These are phyloP conservation scores for Aulographum hederae DNA, from an alignment of 2,329 filamentous ascomycete species.

Conservation along the genomic window DNA sequence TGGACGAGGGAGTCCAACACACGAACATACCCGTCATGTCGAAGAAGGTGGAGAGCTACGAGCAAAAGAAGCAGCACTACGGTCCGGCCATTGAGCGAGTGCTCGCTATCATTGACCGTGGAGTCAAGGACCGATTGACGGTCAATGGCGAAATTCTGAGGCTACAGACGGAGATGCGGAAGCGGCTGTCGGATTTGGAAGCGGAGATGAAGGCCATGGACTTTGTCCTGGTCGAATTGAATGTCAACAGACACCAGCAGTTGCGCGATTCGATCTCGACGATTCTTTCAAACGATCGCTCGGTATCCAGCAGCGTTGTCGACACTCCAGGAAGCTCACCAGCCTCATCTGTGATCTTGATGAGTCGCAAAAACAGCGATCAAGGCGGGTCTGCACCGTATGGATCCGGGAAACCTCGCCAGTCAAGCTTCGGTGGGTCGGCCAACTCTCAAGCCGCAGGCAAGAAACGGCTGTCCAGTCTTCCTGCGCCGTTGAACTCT, in stretches of 20 bases:
- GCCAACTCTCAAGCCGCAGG: slow-evolving; percentile 17
- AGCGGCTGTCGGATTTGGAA: slow-evolving; percentile 63
- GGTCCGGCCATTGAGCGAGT: slow-evolving; percentile 85
- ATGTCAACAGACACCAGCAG: slow-evolving; percentile 45
- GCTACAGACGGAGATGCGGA: slow-evolving; percentile 67
- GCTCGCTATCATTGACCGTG: slow-evolving; percentile 80
- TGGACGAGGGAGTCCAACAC: slow-evolving; percentile 57
- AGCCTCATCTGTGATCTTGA: slow-evolving; percentile 43
- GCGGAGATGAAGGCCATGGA: slow-evolving; percentile 65
- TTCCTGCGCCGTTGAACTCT: slow-evolving; percentile 18
- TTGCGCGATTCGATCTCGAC: slow-evolving; percentile 86
- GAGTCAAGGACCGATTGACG: slow-evolving; percentile 86
- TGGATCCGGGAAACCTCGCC: slow-evolving; percentile 25
- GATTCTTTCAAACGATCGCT: slow-evolving; percentile 68
- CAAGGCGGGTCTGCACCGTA: slow-evolving; percentile 14
- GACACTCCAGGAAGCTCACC: slow-evolving; percentile 45
- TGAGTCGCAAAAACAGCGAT: slow-evolving; percentile 32
- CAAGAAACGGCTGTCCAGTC: slow-evolving; percentile 28
- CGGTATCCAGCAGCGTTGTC: slow-evolving; percentile 47
- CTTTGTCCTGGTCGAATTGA: slow-evolving; percentile 51
- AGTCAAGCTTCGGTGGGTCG: slow-evolving; percentile 25
- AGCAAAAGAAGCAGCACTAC: slow-evolving; percentile 88
- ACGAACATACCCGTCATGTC: slow-evolving; percentile 50
- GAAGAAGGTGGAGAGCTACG: slow-evolving; percentile 84
- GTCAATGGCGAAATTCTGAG: slow-evolving; percentile 91